Evolutionary conservation across 176 grass and related monocot species (phyloP).

Genomic region (Bromus sterilis): DNA sequence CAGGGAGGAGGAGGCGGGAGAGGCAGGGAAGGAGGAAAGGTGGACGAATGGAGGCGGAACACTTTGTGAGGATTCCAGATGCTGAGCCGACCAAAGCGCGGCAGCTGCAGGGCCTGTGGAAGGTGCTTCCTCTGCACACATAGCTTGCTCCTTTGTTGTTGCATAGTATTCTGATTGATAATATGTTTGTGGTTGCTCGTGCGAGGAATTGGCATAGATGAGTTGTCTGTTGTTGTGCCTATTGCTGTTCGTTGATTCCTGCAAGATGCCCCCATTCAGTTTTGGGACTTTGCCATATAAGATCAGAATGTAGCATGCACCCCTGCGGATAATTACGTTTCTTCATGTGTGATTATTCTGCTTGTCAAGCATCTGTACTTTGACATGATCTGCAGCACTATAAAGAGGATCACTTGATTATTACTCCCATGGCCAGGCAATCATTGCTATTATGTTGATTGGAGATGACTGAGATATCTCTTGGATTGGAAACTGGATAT

Average conservation of each 20-base stretch:
- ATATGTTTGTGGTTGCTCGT: background rate
- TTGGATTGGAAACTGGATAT: background rate
- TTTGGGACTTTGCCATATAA: background rate
- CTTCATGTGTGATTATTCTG: background rate
- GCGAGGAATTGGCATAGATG: background rate
- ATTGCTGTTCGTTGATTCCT: background rate
- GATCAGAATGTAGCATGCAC: background rate
- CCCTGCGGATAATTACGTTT: background rate
- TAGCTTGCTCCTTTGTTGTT: background rate
- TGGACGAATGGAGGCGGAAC: conserved; percentile 26
- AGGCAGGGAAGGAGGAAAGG: conserved; percentile 30
- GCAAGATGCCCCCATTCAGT: background rate
- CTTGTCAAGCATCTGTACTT: background rate
- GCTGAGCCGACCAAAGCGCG: conserved; percentile 30
- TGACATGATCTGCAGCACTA: background rate
- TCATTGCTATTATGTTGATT: background rate
- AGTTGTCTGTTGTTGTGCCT: background rate
- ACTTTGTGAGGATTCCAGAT: conserved; percentile 50
- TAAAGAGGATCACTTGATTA: background rate
- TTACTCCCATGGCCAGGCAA: background rate
- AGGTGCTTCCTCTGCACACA: conserved; percentile 42
- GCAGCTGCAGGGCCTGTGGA: conserved; percentile 64
- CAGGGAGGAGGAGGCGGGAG: conserved; percentile 35
- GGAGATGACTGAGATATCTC: background rate
- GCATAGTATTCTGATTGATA: background rate